Evolutionary conservation across 257 asterid species (phyloP), one percentile per base, ranked within the genome.

Genomic region (Capsicum chinense): DNA sequence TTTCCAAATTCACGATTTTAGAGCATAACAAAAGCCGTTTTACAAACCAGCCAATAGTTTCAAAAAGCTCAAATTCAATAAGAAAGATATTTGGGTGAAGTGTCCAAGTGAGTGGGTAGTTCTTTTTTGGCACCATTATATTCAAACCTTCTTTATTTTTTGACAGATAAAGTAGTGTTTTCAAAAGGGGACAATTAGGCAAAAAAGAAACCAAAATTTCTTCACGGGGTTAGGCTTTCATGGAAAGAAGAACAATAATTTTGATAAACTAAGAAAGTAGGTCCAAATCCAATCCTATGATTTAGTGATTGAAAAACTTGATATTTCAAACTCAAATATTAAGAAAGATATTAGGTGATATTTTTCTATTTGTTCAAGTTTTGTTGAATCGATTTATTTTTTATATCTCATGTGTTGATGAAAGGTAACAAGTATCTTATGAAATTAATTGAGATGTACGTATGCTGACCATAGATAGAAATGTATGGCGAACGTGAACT

Each of bases 151-250:
- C 83, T 83, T 83, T 54, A 54, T 14, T 78, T 44, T 42, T 78
- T 74, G 19, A 71, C 73, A 58, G 50, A 58, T n/a, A 63, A 83
- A 39, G 82, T 5, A 39, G 44, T 7, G 48, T 15, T 70, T 56
- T 70, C 73, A 60, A 44, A 13, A 12, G 66, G 66, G 10, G 52
- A 6, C 73, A 56, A 83, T 71, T 74, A 66, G 79, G 69, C 54
- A 62, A 56, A 84, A 39, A 84, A 73, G 56, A 73, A 14, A 76
- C 81, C 59, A 76, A 54, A 54, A 54, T 78, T 76, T 78, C 64
- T 78, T 78, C 63, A 62, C 71, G 59, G 78, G 86, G 79, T 84
- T 84, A 52, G 79, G 54, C 74, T 84, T 84, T 84, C 76, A 76
- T 63, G 79, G 81, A 78, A 68, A 39, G 10, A 50, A 71, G 21